A percentile compares a stretch with the other conserved stretches of the same genome.
phyloP scores from a whole-genome alignment of 768 basidiomycete species.

The Gymnopilus dilepis region DNA sequence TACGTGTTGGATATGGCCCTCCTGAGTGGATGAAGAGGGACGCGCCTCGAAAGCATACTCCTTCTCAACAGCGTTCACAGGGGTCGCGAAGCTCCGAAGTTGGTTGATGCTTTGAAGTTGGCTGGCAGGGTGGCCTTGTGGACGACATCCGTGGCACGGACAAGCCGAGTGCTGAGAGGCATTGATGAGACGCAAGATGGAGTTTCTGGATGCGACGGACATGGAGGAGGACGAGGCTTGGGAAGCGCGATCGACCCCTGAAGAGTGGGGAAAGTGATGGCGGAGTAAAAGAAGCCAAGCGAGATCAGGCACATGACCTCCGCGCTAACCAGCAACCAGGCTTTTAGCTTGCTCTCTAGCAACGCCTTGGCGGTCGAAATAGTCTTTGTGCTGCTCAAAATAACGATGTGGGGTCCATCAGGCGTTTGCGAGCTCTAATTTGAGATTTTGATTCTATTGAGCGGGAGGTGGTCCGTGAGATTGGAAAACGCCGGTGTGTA shows the following conservation, averaged over 20 bases:
- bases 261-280: slow-evolving; percentile 17
- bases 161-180: slow-evolving; percentile 75
- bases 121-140: slow-evolving; percentile 46
- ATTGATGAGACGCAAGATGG: slow-evolving; percentile 77
- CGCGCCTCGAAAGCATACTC: slow-evolving; percentile 92
- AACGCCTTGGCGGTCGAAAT: background rate
- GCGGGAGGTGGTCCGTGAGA: background rate
- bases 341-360: background rate
- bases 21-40: background rate
- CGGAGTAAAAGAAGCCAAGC: background rate
- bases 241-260: slow-evolving; percentile 9
- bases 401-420: background rate
- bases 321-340: background rate
- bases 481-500: background rate
- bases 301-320: slow-evolving; percentile 1
- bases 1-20: background rate
- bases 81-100: slow-evolving; percentile 77
- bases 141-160: slow-evolving; percentile 76
- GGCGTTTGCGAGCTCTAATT: background rate
- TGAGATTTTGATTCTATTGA: background rate
- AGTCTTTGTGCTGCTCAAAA: background rate
- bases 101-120: slow-evolving; percentile 59
- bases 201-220: slow-evolving; percentile 59
- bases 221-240: slow-evolving; percentile 35
- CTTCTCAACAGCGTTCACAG: slow-evolving; percentile 72